Evolutionary conservation across 805 yeast species (phyloP), one percentile per base, ranked within the genome.

Genomic region (Monosporozyma aquatica): DNA sequence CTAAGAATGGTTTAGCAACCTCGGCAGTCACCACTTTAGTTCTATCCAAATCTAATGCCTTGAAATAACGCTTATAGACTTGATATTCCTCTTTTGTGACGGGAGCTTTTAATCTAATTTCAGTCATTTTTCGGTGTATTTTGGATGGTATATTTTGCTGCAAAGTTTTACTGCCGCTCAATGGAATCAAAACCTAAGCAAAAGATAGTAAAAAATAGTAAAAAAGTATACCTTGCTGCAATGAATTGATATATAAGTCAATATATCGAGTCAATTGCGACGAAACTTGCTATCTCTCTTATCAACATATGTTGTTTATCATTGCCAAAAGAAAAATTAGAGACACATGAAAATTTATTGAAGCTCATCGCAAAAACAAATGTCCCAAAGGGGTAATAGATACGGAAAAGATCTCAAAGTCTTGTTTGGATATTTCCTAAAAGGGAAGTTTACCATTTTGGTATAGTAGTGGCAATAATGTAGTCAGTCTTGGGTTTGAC

Each of bases 11-110:
- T 49, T 92, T 76, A 9, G 95, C 85, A 35, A 79, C 78, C 29
- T 82, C 87, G 21, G 97, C 97, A 3, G 96, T 83, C 43, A 90
- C 82, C 25, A 80, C 70, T 4, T 95, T 95, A 35, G 81, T 66
- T 35, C 73, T 71, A 53, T 82, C 89, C 3, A 80, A 74, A 61
- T 92, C 98, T 53, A 89, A 71, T 35, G 82, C 69, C 47, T 75
- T 75, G 70, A 92, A 92, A 41, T 87, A 70, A 45, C 76, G 78
- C n/a, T 84, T 78, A 59, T 78, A 87, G 40, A 76, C 67, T 47
- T 72, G 69, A 60, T 82, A 78, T 64, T 92, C 99, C 47, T 87
- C 95, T 21, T 79, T 69, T 8, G 90, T 59, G 34, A 69, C 55
- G 3, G 73, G 71, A 38, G 63, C 65, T 37, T 58, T 61, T n/a